Evolutionary conservation across 306 rosid species (phyloP).

Genomic region (Quercus alba): DNA sequence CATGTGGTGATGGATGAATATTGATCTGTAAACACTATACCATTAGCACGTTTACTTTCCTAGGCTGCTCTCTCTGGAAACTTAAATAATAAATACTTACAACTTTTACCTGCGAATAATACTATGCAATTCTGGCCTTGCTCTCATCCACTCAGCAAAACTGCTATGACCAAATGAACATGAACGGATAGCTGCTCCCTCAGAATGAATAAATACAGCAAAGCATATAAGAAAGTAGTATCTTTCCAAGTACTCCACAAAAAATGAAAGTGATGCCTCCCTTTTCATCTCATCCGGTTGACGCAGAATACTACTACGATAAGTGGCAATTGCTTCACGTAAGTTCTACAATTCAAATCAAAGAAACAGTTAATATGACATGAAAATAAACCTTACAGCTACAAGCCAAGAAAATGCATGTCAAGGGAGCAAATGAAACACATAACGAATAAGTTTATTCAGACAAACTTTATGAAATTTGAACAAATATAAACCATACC

Average conservation of each 20-base stretch:
- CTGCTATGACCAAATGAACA: constrained; percentile 43
- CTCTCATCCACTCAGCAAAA: constrained; percentile 90
- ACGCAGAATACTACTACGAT: constrained; percentile 77
- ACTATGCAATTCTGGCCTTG: constrained; percentile 87
- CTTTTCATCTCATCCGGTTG: constrained; percentile 96
- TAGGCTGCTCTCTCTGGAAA: background rate
- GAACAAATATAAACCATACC: background rate
- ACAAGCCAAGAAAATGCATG: constrained; percentile 14
- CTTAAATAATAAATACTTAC: background rate
- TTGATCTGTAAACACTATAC: background rate
- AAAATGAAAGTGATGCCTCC: constrained; percentile 80
- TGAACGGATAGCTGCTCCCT: constrained; percentile 50
- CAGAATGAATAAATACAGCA: constrained; percentile 85
- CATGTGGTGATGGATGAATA: background rate
- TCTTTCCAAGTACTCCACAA: constrained; percentile 91
- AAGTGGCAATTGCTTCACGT: constrained; percentile 88
- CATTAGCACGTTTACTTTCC: background rate
- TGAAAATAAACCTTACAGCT: constrained; percentile 16
- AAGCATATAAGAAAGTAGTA: constrained; percentile 95
- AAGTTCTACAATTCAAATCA: constrained; percentile 56
- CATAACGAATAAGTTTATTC: background rate
- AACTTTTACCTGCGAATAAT: constrained; percentile 75
- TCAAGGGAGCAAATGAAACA: constrained; percentile 17
- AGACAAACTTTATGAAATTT: background rate
- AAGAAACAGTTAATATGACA: constrained; percentile 15